These are phyloP conservation scores for Boletus vermiculosoides DNA, from an alignment of 768 basidiomycete genomes.

Conservation along the genomic window DNA sequence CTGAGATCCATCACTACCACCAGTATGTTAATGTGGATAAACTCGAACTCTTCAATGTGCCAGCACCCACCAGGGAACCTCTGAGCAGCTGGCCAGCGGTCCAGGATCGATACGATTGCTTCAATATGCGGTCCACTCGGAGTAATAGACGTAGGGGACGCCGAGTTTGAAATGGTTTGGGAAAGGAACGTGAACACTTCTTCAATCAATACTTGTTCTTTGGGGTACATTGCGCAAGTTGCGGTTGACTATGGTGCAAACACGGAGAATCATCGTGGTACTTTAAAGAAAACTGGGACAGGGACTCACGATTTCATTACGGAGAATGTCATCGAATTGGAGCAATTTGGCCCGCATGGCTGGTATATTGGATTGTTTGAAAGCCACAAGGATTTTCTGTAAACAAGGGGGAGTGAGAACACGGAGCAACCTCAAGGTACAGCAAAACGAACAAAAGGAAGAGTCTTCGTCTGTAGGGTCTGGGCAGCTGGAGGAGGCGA, in stretches of 20 bases:
- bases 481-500: slow-evolving; percentile 34
- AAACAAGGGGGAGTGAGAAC: background rate
- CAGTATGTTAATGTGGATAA: background rate
- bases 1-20: slow-evolving; percentile 78
- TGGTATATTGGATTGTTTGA: slow-evolving; percentile 78
- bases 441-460: slow-evolving; percentile 49
- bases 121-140: slow-evolving; percentile 55
- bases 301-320: slow-evolving; percentile 62
- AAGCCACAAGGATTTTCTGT: slow-evolving; percentile 65
- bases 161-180: slow-evolving; percentile 42
- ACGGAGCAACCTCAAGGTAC: background rate
- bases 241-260: slow-evolving; percentile 56
- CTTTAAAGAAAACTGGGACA: background rate
- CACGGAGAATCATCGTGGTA: background rate
- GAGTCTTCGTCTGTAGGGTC: slow-evolving; percentile 36
- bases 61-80: slow-evolving; percentile 63
- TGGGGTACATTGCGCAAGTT: slow-evolving; percentile 65
- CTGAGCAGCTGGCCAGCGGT: slow-evolving; percentile 71
- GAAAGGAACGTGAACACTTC: slow-evolving; percentile 63
- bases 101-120: slow-evolving; percentile 58
- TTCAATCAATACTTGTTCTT: slow-evolving; percentile 57
- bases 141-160: slow-evolving; percentile 28
- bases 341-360: slow-evolving; percentile 79
- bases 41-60: background rate
- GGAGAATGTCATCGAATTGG: slow-evolving; percentile 70